phyloP scores from a whole-genome alignment of 805 yeast genomes.

The Lachancea fermentati region DNA sequence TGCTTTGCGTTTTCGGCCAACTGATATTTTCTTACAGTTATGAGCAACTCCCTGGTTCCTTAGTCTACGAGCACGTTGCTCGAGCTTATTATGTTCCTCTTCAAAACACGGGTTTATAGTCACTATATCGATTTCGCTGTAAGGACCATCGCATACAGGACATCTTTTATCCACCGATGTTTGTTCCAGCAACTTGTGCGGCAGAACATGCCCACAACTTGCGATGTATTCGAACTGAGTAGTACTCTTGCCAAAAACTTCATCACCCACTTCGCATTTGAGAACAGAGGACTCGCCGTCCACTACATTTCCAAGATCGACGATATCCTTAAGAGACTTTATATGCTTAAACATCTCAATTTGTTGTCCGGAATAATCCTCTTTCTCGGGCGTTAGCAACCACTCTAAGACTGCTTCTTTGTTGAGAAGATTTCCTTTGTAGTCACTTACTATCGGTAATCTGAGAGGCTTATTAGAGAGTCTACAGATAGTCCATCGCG shows the following conservation, averaged over 20 bases:
- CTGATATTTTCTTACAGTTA: slow-evolving; percentile 31
- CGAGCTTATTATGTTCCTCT: slow-evolving; percentile 18
- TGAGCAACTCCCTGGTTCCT: slow-evolving; percentile 23
- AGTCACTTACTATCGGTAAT: slow-evolving; percentile 63
- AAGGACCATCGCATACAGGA: slow-evolving; percentile 37
- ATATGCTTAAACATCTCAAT: slow-evolving; percentile 32
- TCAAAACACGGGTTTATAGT: slow-evolving; percentile 31
- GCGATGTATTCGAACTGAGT: slow-evolving; percentile 41
- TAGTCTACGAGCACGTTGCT: slow-evolving; percentile 24
- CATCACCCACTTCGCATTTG: slow-evolving; percentile 23
- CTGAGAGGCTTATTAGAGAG: slow-evolving; percentile 39
- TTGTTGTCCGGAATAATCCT: slow-evolving; percentile 24
- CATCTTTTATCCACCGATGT: slow-evolving; percentile 25
- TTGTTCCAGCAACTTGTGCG: slow-evolving; percentile 28
- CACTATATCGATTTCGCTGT: slow-evolving; percentile 31
- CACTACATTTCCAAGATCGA: slow-evolving; percentile 35
- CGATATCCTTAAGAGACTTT: slow-evolving; percentile 39
- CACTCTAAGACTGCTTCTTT: slow-evolving; percentile 58
- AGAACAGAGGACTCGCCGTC: slow-evolving; percentile 10
- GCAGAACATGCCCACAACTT: slow-evolving; percentile 41
- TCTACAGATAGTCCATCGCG: slow-evolving; percentile 45
- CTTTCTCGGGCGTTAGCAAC: slow-evolving; percentile 37
- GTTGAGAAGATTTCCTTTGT: slow-evolving; percentile 56
- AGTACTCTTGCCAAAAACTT: slow-evolving; percentile 34
- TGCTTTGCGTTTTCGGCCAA: not conserved